Evolutionary conservation across 305 asterid genomes (phyloP).

Genomic region (Fraxinus albicans): DNA sequence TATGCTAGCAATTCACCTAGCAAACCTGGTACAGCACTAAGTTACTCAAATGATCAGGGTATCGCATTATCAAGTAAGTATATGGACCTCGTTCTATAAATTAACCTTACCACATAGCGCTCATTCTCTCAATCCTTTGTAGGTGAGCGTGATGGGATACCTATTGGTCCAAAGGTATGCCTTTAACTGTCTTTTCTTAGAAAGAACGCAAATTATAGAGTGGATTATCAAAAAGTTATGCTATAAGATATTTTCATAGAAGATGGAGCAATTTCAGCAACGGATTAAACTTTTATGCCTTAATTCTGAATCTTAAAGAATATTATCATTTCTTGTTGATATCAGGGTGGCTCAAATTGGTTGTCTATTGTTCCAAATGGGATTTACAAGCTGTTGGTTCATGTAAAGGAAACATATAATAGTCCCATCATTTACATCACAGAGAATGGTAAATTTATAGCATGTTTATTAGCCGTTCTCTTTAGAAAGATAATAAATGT

Average conservation of each 20-base stretch:
- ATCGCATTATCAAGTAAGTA: neutral
- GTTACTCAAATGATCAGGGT: neutral
- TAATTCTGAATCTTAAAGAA: neutral
- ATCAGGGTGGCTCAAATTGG: slow-evolving; percentile 22
- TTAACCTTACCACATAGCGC: neutral
- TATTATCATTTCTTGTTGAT: neutral
- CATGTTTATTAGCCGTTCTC: too few relatives aligned
- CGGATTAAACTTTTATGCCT: neutral
- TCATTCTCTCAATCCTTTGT: neutral
- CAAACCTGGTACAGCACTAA: neutral
- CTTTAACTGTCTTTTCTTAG: neutral
- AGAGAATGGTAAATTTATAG: too few relatives aligned
- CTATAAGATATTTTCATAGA: too few relatives aligned
- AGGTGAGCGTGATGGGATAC: neutral
- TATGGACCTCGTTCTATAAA: neutral
- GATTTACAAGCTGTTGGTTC: too few relatives aligned
- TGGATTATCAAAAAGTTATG: too few relatives aligned
- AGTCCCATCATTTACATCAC: too few relatives aligned
- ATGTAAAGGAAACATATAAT: too few relatives aligned
- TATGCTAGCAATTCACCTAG: neutral
- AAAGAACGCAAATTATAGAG: neutral
- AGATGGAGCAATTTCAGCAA: neutral
- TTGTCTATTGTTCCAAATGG: too few relatives aligned
- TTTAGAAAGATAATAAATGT: too few relatives aligned
- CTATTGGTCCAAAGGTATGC: slow-evolving; percentile 16